A percentile compares a stretch with the other conserved stretches of the same genome.
phyloP scores from a whole-genome alignment of 495 filamentous ascomycete genomes.

The Jackrogersella multiformis region DNA sequence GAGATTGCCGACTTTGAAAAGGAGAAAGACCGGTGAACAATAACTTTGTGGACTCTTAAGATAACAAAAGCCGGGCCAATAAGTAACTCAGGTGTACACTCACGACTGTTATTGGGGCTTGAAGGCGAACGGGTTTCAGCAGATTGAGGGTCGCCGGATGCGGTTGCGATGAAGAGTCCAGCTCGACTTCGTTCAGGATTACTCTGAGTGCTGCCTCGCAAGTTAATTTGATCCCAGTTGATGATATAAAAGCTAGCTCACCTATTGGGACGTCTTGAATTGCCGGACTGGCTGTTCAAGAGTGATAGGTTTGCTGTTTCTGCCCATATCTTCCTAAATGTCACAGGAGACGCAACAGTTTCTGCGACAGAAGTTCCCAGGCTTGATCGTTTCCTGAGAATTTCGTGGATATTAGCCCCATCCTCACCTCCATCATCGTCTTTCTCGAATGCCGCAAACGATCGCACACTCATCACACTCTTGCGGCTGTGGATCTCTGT shows the following conservation, averaged over 20 bases:
- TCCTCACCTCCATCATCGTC: conserved; percentile 2
- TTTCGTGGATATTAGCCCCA: conserved; percentile 12
- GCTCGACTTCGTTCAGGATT: conserved; percentile 8
- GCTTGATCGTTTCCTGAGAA: conserved; percentile 18
- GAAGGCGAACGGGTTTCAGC: conserved; percentile 18
- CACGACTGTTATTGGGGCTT: conserved; percentile 17
- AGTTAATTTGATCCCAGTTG: not conserved
- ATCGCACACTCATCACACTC: conserved; percentile 27
- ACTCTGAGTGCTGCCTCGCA: conserved; percentile 12
- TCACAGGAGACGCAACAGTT: conserved; percentile 25
- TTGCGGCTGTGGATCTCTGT: not conserved
- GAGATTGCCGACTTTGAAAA: too few species aligned
- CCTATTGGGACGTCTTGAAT: conserved; percentile 10
- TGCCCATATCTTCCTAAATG: conserved; percentile 35
- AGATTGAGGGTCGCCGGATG: conserved; percentile 1
- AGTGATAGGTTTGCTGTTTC: conserved; percentile 13
- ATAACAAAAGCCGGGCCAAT: not conserved
- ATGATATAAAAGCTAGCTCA: not conserved
- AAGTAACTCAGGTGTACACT: not conserved
- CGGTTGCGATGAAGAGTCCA: not conserved
- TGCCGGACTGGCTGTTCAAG: not conserved
- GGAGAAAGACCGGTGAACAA: too few species aligned
- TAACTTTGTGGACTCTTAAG: not conserved
- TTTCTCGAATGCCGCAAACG: conserved; percentile 30
- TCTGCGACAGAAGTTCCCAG: conserved; percentile 18